Conservation (phyloP, 1,139 yeast genomes). For the Yamadazyma triangularis region DNA sequence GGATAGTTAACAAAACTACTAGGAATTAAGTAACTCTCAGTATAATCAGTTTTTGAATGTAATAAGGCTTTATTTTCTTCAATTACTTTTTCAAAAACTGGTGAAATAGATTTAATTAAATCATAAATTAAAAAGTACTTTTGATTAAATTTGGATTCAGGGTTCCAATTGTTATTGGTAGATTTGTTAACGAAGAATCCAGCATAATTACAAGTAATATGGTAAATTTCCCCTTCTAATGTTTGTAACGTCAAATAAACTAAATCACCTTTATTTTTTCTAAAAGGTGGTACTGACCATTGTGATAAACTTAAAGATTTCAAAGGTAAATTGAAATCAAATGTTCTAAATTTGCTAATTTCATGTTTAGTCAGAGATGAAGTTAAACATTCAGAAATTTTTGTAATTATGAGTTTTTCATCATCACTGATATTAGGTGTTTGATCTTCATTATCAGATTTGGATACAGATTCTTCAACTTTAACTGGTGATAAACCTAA, state of each 20-base stretch:
- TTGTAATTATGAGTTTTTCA: constrained; percentile 10
- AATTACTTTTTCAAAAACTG: constrained; percentile 40
- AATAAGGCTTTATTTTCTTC: constrained; percentile 39
- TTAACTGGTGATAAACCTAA: constrained; percentile 25
- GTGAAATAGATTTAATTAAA: constrained; percentile 53
- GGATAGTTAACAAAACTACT: constrained; percentile 64
- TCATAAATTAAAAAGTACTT: constrained; percentile 47
- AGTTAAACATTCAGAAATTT: constrained; percentile 3
- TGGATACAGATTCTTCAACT: constrained; percentile 4
- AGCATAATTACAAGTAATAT: constrained; percentile 69
- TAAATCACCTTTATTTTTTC: constrained; percentile 67
- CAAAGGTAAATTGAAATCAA: constrained; percentile 29
- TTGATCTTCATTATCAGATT: constrained; percentile 4
- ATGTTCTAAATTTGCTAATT: constrained; percentile 2
- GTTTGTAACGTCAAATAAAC: constrained; percentile 72
- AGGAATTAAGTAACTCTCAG: constrained; percentile 58
- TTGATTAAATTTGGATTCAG: constrained; percentile 42
- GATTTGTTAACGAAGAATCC: constrained; percentile 80
- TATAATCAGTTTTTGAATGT: constrained; percentile 42
- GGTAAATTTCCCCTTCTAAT: constrained; percentile 72
- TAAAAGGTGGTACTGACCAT: constrained; percentile 82
- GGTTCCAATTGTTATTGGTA: constrained; percentile 66
- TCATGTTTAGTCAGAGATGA: not conserved
- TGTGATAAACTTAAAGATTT: constrained; percentile 62
- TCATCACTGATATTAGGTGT: constrained; percentile 15